A percentile compares a stretch with the other conserved stretches of the same genome.
Evolutionary conservation across 257 asterid genomes (phyloP).

Genomic region (Ilex aquifolium): DNA sequence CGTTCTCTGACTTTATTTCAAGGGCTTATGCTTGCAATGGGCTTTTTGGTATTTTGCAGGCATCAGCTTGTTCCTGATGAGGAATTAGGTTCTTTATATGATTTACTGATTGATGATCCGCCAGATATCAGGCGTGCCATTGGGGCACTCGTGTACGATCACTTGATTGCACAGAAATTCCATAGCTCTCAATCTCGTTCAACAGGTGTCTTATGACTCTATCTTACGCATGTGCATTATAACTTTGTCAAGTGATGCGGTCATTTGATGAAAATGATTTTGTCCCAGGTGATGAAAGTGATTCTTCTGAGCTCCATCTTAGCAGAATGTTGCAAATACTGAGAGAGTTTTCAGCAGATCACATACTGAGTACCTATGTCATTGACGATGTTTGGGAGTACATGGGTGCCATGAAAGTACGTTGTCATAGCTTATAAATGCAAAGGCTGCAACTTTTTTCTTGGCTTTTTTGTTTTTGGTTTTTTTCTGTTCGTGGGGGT

Average conservation of each 20-base stretch:
- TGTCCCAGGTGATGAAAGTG: constrained; percentile 56
- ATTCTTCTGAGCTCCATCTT: constrained; percentile 76
- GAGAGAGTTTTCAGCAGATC: constrained; percentile 85
- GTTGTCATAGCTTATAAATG: constrained; percentile 17
- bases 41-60: constrained; percentile 40
- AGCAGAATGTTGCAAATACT: constrained; percentile 84
- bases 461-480: neutral
- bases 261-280: too few species aligned
- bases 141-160: constrained; percentile 91
- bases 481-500: too few species aligned
- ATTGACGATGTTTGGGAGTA: constrained; percentile 98
- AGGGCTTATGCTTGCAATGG: constrained; percentile 19
- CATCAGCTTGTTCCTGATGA: constrained; percentile 98
- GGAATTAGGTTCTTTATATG: constrained; percentile 92
- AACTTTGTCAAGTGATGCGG: constrained; percentile 1
- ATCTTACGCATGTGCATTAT: neutral
- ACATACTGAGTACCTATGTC: constrained; percentile 80
- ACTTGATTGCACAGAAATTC: constrained; percentile 91
- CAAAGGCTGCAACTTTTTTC: too few species aligned
- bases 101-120: constrained; percentile 89
- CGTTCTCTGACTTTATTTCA: neutral
- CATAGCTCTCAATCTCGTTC: constrained; percentile 68
- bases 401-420: constrained; percentile 98
- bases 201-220: constrained; percentile 45
- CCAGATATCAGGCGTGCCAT: constrained; percentile 94